phyloP scores from a whole-genome alignment of 306 rosid species.

The Ziziphus jujuba region DNA sequence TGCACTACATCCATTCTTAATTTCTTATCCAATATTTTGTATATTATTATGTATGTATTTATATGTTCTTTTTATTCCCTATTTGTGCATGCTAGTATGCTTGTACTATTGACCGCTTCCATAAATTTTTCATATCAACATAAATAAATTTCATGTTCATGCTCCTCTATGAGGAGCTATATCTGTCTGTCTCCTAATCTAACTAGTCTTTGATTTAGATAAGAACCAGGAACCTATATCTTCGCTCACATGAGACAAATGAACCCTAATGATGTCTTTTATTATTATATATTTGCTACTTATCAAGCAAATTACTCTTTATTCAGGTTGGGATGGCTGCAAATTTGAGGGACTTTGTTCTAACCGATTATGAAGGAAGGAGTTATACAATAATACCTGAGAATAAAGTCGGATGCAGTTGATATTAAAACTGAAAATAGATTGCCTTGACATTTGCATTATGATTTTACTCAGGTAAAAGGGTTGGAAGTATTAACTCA shows the following conservation, averaged over 20 bases:
- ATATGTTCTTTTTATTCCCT: no score
- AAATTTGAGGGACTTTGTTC: slow-evolving; percentile 74
- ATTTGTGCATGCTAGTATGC: no score
- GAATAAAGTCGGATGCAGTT: slow-evolving; percentile 11
- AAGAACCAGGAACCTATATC: not conserved
- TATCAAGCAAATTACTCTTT: slow-evolving; percentile 18
- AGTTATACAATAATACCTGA: slow-evolving; percentile 45
- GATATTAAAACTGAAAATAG: slow-evolving; percentile 2
- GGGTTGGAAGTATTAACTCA: slow-evolving; percentile 75
- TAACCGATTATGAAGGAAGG: slow-evolving; percentile 67
- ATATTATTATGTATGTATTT: no score
- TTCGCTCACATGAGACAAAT: no score
- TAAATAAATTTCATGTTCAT: not conserved
- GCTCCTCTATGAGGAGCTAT: not conserved
- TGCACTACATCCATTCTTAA: no score
- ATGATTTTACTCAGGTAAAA: slow-evolving; percentile 62
- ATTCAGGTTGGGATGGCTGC: slow-evolving; percentile 93
- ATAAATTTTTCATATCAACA: no score
- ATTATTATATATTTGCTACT: not conserved
- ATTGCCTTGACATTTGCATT: slow-evolving; percentile 4
- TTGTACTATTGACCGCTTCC: no score
- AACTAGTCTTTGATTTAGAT: not conserved
- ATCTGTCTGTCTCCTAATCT: not conserved
- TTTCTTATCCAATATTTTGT: no score
- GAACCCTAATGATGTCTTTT: not conserved